Conservation (phyloP, 208 protist genomes). For the Crithidia sp. region DNA sequence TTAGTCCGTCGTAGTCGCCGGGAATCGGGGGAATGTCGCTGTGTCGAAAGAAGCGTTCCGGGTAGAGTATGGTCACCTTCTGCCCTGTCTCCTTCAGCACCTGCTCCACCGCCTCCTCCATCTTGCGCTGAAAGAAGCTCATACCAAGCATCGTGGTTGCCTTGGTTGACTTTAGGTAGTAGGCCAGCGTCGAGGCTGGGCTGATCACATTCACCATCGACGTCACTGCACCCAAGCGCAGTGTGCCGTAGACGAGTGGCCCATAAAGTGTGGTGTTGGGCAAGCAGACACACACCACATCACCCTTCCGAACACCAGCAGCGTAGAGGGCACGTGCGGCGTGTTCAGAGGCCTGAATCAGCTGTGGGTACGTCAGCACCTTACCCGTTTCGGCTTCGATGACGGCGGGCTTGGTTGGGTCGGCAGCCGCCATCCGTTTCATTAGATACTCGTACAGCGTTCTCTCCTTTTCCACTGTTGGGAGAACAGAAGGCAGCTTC, state of each 20-base stretch:
- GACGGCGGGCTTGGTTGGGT: slow-evolving; percentile 26
- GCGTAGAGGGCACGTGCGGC: slow-evolving; percentile 41
- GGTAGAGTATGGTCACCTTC: slow-evolving; percentile 33
- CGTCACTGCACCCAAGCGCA: slow-evolving; percentile 34
- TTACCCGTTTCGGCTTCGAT: slow-evolving; percentile 39
- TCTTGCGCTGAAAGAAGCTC: slow-evolving; percentile 38
- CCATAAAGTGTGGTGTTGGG: slow-evolving; percentile 41
- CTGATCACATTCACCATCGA: slow-evolving; percentile 42
- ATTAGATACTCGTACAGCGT: slow-evolving; percentile 41
- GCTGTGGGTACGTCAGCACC: slow-evolving; percentile 32
- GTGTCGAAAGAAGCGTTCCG: slow-evolving; percentile 30
- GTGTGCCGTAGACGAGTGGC: slow-evolving; percentile 40
- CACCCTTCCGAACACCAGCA: slow-evolving; percentile 39
- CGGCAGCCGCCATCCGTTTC: slow-evolving; percentile 22
- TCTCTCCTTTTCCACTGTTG: slow-evolving; percentile 20
- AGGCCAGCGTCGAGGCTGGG: slow-evolving; percentile 34
- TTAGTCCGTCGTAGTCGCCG: slow-evolving; percentile 35
- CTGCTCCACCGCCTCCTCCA: slow-evolving; percentile 35
- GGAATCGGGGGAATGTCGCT: slow-evolving; percentile 27
- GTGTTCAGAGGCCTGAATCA: slow-evolving; percentile 29
- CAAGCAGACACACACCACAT: slow-evolving; percentile 43
- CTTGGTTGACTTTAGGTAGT: slow-evolving; percentile 33
- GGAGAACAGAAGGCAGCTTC: slow-evolving; percentile 29
- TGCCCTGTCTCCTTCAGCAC: slow-evolving; percentile 38
- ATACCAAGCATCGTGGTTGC: slow-evolving; percentile 43